Percentiles rank a stretch among this genome's conserved stretches.
Conservation (phyloP, 345 rosid species). For the Arabis alpina region DNA sequence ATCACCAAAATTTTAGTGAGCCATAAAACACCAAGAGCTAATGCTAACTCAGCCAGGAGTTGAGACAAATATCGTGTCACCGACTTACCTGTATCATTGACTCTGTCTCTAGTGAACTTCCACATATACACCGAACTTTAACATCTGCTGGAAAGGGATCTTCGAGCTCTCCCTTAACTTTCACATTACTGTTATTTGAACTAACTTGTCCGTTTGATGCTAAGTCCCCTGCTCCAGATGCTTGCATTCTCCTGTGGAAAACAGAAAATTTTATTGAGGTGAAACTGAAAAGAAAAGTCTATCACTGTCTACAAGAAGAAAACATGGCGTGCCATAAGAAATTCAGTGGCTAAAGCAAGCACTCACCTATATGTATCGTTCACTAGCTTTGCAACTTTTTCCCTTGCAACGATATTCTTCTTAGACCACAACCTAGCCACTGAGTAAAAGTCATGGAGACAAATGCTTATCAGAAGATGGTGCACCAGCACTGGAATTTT, state of each 20-base stretch:
- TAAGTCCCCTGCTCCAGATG: slow-evolving; percentile 76
- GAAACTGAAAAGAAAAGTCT: slow-evolving; percentile 13
- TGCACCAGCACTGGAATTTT: not conserved
- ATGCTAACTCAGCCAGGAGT: slow-evolving; percentile 4
- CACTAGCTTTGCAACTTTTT: slow-evolving; percentile 79
- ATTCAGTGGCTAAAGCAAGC: slow-evolving; percentile 9
- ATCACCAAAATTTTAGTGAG: not conserved
- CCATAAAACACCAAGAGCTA: slow-evolving; percentile 23
- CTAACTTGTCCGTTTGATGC: slow-evolving; percentile 73
- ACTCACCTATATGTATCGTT: slow-evolving; percentile 81
- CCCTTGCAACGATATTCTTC: slow-evolving; percentile 70
- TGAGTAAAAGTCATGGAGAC: slow-evolving; percentile 32
- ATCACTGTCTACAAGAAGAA: slow-evolving; percentile 13
- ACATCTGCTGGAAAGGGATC: slow-evolving; percentile 53
- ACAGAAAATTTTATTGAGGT: not conserved
- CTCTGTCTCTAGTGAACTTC: slow-evolving; percentile 70
- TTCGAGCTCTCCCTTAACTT: slow-evolving; percentile 62
- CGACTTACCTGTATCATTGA: slow-evolving; percentile 69
- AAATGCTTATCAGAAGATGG: slow-evolving; percentile 24
- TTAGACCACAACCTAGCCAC: slow-evolving; percentile 67
- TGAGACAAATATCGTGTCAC: not conserved
- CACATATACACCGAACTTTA: slow-evolving; percentile 91
- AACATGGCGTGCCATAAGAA: slow-evolving; percentile 11
- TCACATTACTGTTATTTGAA: slow-evolving; percentile 64
- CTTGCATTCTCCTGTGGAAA: slow-evolving; percentile 80